Evolutionary conservation across 768 basidiomycete genomes (phyloP).

Genomic region (Suillus clintonianus): DNA sequence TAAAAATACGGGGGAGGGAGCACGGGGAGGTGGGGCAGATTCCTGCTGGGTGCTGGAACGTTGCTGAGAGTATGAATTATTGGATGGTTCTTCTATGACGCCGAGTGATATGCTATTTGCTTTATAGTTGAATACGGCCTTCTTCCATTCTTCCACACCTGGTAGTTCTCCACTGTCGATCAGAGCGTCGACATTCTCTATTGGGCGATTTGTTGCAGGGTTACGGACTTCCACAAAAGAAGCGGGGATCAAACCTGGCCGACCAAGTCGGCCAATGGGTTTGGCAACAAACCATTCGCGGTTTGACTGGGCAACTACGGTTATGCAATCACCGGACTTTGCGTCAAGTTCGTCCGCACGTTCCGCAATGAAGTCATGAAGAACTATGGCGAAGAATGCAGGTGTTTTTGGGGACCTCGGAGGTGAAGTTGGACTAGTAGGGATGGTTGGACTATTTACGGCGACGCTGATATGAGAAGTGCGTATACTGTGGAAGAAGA

Average conservation of each 20-base stretch:
- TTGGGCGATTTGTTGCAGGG: slow-evolving; percentile 78
- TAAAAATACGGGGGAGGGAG: slow-evolving; percentile 50
- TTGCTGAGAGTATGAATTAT: slow-evolving; percentile 41
- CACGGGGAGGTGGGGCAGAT: slow-evolving; percentile 25
- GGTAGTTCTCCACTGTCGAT: slow-evolving; percentile 90
- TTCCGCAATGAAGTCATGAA: slow-evolving; percentile 96
- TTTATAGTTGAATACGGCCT: slow-evolving; percentile 92
- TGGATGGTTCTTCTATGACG: slow-evolving; percentile 69
- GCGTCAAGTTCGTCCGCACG: slow-evolving; percentile 96
- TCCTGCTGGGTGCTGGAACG: slow-evolving; percentile 11
- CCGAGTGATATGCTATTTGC: slow-evolving; percentile 94
- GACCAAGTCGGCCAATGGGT: slow-evolving; percentile 91
- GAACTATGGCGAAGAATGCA: slow-evolving; percentile 91
- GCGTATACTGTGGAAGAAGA: slow-evolving; percentile 36
- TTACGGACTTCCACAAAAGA: slow-evolving; percentile 97
- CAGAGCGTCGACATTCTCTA: slow-evolving; percentile 72
- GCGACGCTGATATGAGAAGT: slow-evolving; percentile 35
- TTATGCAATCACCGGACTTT: slow-evolving; percentile 89
- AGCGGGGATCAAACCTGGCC: slow-evolving; percentile 95
- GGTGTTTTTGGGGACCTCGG: slow-evolving; percentile 42
- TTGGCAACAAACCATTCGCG: slow-evolving; percentile 99
- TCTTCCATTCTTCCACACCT: slow-evolving; percentile 99
- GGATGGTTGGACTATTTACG: slow-evolving; percentile 21
- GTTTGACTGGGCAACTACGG: slow-evolving; percentile 99
- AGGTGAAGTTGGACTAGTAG: slow-evolving; percentile 34